Conservation (phyloP, 805 yeast genomes). For the Ogataea polymorpha region DNA sequence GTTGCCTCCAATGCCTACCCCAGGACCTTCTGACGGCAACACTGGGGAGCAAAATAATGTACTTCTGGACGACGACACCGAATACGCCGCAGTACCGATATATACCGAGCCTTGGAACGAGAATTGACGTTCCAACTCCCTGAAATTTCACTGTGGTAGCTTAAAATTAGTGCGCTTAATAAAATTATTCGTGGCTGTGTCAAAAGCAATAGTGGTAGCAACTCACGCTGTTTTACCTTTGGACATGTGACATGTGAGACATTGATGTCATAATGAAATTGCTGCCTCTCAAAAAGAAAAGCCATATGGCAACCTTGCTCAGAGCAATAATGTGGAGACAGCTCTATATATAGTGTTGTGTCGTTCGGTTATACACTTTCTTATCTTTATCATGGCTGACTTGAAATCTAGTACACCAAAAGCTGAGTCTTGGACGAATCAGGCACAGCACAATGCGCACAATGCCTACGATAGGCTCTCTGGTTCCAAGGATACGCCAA, state of each 20-base stretch:
- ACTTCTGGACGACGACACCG: constrained; percentile 9
- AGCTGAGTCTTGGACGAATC: neutral
- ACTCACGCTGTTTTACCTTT: neutral
- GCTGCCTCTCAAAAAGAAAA: constrained; percentile 6
- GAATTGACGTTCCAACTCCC: neutral
- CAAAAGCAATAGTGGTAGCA: constrained; percentile 5
- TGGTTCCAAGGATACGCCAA: constrained; percentile 2
- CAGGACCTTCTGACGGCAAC: neutral
- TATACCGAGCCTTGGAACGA: constrained; percentile 13
- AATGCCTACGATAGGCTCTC: neutral
- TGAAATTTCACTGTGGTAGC: neutral
- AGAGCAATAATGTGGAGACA: neutral
- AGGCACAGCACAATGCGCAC: neutral
- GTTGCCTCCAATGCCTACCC: constrained; percentile 2
- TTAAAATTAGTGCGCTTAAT: neutral
- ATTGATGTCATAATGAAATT: neutral
- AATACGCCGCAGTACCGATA: constrained; percentile 18
- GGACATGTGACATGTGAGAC: neutral
- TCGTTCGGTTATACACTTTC: too few relatives aligned
- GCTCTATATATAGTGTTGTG: neutral
- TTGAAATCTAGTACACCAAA: constrained; percentile 4
- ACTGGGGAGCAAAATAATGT: neutral
- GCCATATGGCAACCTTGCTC: constrained; percentile 8
- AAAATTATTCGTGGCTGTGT: constrained; percentile 6
- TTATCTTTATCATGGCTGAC: constrained; percentile 6